Percentiles rank a stretch among this genome's conserved stretches.
phyloP scores from a whole-genome alignment of 805 yeast genomes.

The Pichia ethanolica region DNA sequence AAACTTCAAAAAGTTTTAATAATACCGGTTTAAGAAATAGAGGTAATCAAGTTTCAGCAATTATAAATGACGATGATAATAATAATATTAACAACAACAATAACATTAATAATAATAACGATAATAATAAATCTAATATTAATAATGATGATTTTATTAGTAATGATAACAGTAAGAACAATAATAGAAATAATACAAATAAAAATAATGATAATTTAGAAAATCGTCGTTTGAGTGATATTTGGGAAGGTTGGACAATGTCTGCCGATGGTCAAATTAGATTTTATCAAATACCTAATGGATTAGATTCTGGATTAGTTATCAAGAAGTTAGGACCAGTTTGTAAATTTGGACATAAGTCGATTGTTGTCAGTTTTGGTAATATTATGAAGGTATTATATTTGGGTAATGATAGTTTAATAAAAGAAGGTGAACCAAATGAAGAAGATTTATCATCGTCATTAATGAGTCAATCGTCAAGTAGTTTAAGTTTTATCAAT shows the following conservation, averaged over 20 bases:
- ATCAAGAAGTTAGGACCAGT: slow-evolving; percentile 55
- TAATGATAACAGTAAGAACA: not conserved
- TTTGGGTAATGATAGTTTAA: slow-evolving; percentile 66
- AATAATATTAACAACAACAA: too few relatives aligned
- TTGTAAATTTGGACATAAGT: slow-evolving; percentile 66
- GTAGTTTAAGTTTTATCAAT: slow-evolving; percentile 29
- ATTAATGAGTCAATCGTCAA: slow-evolving; percentile 16
- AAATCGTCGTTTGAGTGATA: slow-evolving; percentile 23
- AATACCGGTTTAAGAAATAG: too few relatives aligned
- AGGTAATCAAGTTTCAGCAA: too few relatives aligned
- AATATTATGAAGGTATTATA: slow-evolving; percentile 64
- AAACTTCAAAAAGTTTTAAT: too few relatives aligned
- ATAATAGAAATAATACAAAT: not conserved
- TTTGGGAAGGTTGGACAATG: slow-evolving; percentile 83
- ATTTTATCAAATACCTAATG: slow-evolving; percentile 50
- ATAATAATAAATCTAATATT: too few relatives aligned
- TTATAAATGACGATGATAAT: too few relatives aligned
- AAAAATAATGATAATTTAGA: not conserved
- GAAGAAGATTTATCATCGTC: slow-evolving; percentile 25
- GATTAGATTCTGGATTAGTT: slow-evolving; percentile 37
- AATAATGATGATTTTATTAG: too few relatives aligned
- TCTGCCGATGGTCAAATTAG: slow-evolving; percentile 56
- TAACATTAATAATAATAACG: too few relatives aligned
- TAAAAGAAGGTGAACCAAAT: slow-evolving; percentile 49
- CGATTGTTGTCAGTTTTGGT: slow-evolving; percentile 70